These are phyloP conservation scores for Wickerhamomyces pijperi DNA, from an alignment of 805 yeast species.

Conservation along the genomic window DNA sequence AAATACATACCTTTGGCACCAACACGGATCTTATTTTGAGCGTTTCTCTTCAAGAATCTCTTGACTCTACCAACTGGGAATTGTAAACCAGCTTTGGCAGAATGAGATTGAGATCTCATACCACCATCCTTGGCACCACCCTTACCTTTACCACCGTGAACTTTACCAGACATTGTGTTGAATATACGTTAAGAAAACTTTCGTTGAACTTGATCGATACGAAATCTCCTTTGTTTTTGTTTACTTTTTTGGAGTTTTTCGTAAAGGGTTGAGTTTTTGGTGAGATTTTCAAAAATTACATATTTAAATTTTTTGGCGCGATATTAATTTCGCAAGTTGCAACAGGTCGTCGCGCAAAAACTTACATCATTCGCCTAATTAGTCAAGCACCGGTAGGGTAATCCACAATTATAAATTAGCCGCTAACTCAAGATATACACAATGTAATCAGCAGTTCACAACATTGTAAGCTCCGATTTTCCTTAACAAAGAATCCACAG, in stretches of 20 bases:
- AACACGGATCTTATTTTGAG: slow-evolving; percentile 75
- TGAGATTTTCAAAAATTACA: not conserved
- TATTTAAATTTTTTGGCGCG: no score
- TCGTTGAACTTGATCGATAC: no score
- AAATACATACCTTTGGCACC: slow-evolving; percentile 46
- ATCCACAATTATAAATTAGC: no score
- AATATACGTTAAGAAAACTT: slow-evolving; percentile 1
- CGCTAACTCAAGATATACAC: no score
- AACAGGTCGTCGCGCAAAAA: not conserved
- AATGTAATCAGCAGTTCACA: slow-evolving; percentile 24
- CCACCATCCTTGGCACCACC: slow-evolving; percentile 69
- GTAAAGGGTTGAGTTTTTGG: not conserved
- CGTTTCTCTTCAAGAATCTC: slow-evolving; percentile 85
- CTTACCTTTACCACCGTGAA: slow-evolving; percentile 94
- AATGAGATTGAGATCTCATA: slow-evolving; percentile 66
- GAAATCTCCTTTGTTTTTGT: not conserved
- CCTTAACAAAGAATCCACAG: slow-evolving; percentile 38
- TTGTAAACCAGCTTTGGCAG: slow-evolving; percentile 89
- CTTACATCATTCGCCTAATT: not conserved
- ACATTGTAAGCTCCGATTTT: slow-evolving; percentile 39
- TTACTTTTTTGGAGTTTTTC: not conserved
- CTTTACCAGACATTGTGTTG: slow-evolving; percentile 78
- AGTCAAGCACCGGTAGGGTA: not conserved
- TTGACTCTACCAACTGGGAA: slow-evolving; percentile 99
- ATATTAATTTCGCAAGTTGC: not conserved